These are phyloP conservation scores for Ogataea polymorpha DNA, from an alignment of 805 yeast genomes.

Conservation along the genomic window DNA sequence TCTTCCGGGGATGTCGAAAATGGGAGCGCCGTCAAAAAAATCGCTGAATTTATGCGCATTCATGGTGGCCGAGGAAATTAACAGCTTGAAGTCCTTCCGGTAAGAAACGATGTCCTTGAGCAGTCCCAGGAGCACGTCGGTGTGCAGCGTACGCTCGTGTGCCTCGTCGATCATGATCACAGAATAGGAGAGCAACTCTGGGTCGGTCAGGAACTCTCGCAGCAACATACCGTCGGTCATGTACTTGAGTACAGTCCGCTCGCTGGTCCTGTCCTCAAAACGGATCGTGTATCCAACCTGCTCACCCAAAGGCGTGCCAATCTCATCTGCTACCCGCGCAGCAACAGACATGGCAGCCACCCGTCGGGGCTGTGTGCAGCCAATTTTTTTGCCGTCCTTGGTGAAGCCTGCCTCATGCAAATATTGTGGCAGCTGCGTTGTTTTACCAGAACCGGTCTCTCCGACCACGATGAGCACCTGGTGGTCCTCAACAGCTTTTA, in stretches of 20 bases:
- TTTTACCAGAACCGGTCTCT: conserved; percentile 96
- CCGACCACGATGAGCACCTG: conserved; percentile 87
- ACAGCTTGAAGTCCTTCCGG: conserved; percentile 67
- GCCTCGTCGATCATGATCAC: conserved; percentile 96
- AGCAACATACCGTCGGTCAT: conserved; percentile 95
- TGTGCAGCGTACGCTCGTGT: conserved; percentile 91
- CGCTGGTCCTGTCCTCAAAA: conserved; percentile 75
- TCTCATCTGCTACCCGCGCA: conserved; percentile 85
- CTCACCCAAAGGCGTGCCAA: conserved; percentile 73
- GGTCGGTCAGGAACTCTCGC: conserved; percentile 78
- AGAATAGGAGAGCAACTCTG: conserved; percentile 63
- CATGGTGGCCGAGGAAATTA: conserved; percentile 93
- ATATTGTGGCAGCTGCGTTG: conserved; percentile 90
- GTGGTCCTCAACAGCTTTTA: conserved; percentile 55
- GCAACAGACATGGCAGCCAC: conserved; percentile 96
- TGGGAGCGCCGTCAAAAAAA: conserved; percentile 81
- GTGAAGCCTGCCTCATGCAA: conserved; percentile 80
- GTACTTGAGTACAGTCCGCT: conserved; percentile 73
- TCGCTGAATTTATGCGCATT: conserved; percentile 84
- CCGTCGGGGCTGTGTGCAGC: conserved; percentile 92
- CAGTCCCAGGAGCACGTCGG: conserved; percentile 78
- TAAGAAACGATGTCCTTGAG: conserved; percentile 63
- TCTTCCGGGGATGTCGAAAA: conserved; percentile 87
- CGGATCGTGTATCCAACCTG: conserved; percentile 88
- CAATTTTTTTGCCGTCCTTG: conserved; percentile 52